Conservation (phyloP, 2,329 filamentous ascomycete species). For the Botrytis deweyae region DNA sequence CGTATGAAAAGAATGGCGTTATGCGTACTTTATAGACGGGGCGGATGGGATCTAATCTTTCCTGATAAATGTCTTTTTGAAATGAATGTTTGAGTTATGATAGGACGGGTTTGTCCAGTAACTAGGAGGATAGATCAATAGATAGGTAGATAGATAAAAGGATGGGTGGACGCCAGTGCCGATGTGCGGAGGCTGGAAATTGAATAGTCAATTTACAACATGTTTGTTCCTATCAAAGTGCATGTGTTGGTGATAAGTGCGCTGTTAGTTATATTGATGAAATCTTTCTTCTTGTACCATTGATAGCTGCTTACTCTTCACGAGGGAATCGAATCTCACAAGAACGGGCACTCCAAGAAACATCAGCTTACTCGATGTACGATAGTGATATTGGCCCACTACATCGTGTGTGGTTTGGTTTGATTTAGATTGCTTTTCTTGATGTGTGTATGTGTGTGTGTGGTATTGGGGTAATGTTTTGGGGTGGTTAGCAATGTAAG, state of each 20-base stretch:
- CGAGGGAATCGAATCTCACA: too few relatives aligned
- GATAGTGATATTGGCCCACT: too few relatives aligned
- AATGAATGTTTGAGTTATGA: constrained; percentile 9
- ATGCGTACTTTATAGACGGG: constrained; percentile 12
- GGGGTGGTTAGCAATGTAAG: too few relatives aligned
- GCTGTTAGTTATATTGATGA: not conserved
- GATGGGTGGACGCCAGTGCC: not conserved
- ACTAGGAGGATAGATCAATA: constrained; percentile 13
- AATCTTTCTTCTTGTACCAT: too few relatives aligned
- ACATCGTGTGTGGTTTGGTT: too few relatives aligned
- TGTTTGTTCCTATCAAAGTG: too few relatives aligned
- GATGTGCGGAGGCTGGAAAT: not conserved
- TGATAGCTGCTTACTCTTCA: too few relatives aligned
- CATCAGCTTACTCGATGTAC: too few relatives aligned
- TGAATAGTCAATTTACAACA: not conserved
- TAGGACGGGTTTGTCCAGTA: constrained; percentile 2
- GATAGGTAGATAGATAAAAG: constrained; percentile 3
- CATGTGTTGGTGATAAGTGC: not conserved
- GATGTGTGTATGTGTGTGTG: too few relatives aligned
- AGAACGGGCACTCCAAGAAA: too few relatives aligned
- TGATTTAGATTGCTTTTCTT: too few relatives aligned
- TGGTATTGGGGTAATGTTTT: too few relatives aligned
- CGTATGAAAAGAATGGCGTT: constrained; percentile 10
- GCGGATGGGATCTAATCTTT: constrained; percentile 9
- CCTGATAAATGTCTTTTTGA: constrained; percentile 2